phyloP scores from a whole-genome alignment of 495 filamentous ascomycete species.

The Aspergillus affinis region DNA sequence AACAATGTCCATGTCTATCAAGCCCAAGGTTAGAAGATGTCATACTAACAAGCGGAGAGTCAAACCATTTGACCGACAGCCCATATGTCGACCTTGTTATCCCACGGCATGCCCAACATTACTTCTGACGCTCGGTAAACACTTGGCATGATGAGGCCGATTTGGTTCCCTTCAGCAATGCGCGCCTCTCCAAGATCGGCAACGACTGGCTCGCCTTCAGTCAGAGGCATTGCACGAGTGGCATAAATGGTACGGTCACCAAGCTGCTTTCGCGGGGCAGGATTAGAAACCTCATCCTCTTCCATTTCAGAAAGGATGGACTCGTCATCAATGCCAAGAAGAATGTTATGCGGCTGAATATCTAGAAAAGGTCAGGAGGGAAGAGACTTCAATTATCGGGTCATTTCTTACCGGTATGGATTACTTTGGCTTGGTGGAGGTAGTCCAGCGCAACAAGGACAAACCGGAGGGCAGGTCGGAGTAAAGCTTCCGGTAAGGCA shows the following conservation, averaged over 20 bases:
- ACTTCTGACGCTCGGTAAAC: slow-evolving; percentile 42
- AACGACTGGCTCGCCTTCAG: slow-evolving; percentile 21
- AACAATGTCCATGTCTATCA: slow-evolving; percentile 41
- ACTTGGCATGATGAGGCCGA: slow-evolving; percentile 33
- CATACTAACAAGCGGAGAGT: slow-evolving; percentile 6
- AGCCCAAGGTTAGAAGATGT: slow-evolving; percentile 4
- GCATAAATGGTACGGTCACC: slow-evolving; percentile 23
- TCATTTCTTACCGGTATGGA: slow-evolving; percentile 41
- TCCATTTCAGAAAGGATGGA: slow-evolving; percentile 22
- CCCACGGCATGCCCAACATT: slow-evolving; percentile 35
- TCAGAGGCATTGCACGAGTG: slow-evolving; percentile 22
- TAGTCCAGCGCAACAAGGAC: slow-evolving; percentile 42
- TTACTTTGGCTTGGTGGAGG: slow-evolving; percentile 37
- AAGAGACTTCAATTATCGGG: no score
- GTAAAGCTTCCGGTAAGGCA: slow-evolving; percentile 19
- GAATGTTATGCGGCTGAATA: slow-evolving; percentile 28
- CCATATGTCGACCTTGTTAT: slow-evolving; percentile 42
- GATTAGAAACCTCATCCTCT: slow-evolving; percentile 23
- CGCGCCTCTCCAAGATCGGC: slow-evolving; percentile 30
- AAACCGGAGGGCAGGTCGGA: slow-evolving; percentile 27
- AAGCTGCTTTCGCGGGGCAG: slow-evolving; percentile 24
- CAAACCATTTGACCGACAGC: slow-evolving; percentile 38
- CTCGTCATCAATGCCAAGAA: slow-evolving; percentile 23
- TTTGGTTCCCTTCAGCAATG: slow-evolving; percentile 15
- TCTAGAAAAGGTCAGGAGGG: slow-evolving; percentile 15